Percentiles rank a stretch among this genome's conserved stretches.
phyloP scores from a whole-genome alignment of 805 yeast genomes.

The Naumovozyma dairenensis region DNA sequence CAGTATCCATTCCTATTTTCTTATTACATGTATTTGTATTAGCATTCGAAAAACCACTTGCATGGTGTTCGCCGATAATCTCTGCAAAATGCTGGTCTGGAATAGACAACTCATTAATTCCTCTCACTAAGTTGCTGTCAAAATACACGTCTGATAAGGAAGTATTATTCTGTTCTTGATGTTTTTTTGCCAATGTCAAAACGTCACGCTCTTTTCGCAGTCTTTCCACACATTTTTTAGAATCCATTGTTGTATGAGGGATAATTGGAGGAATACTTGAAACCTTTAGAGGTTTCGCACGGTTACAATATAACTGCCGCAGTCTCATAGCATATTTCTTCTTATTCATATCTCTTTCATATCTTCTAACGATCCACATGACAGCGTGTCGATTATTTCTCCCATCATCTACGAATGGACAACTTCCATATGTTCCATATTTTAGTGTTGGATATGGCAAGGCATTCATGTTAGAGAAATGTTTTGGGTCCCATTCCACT shows the following conservation, averaged over 20 bases:
- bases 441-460: constrained; percentile 24
- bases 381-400: constrained; percentile 12
- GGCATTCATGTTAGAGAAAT: constrained; percentile 25
- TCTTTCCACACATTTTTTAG: constrained; percentile 12
- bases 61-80: too few relatives aligned
- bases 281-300: constrained; percentile 19
- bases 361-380: constrained; percentile 18
- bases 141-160: too few relatives aligned
- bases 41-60: too few relatives aligned
- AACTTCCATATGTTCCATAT: constrained; percentile 42
- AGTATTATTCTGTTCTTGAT: too few relatives aligned
- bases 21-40: too few relatives aligned
- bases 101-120: too few relatives aligned
- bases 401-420: constrained; percentile 67
- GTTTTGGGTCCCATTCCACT: constrained; percentile 57
- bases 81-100: too few relatives aligned
- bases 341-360: constrained; percentile 15
- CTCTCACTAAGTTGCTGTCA: too few relatives aligned
- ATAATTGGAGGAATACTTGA: constrained; percentile 24
- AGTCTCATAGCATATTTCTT: constrained; percentile 20
- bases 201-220: too few relatives aligned
- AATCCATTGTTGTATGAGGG: constrained; percentile 20
- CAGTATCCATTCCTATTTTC: too few relatives aligned
- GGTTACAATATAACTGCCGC: constrained; percentile 15
- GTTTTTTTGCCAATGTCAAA: too few relatives aligned